A percentile compares a stretch with the other conserved stretches of the same genome.
Conservation (phyloP, 1,284 basidiomycete species). For the Cryptococcus floricola region DNA sequence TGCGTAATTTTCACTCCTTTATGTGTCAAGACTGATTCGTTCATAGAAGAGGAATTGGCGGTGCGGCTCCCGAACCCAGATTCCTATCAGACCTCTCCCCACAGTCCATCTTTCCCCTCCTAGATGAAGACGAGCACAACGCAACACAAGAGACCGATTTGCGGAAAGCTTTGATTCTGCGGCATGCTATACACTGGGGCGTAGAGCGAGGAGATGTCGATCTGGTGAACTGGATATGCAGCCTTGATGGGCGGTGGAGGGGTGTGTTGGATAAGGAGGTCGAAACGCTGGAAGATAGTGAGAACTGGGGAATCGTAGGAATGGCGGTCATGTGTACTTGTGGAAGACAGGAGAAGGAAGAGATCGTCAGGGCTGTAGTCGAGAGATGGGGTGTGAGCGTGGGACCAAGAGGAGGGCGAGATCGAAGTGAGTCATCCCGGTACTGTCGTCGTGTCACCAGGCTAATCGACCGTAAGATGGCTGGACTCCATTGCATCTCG, state of each 20-base stretch:
- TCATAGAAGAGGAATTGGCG: neutral
- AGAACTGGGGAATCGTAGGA: constrained; percentile 73
- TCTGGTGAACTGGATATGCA: constrained; percentile 35
- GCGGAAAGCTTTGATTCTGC: constrained; percentile 25
- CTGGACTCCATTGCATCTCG: constrained; percentile 95
- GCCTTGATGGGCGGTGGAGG: constrained; percentile 28
- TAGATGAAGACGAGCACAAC: constrained; percentile 10
- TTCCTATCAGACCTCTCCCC: constrained; percentile 19
- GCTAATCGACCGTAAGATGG: constrained; percentile 57
- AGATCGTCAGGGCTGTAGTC: constrained; percentile 75
- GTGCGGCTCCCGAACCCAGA: constrained; percentile 7
- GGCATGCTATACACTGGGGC: constrained; percentile 36
- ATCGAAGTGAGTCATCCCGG: constrained; percentile 13
- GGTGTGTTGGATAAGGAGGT: constrained; percentile 34
- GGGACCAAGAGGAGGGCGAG: constrained; percentile 29
- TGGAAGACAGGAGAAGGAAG: constrained; percentile 72
- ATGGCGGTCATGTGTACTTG: constrained; percentile 72
- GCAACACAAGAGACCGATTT: neutral
- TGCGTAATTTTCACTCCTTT: neutral
- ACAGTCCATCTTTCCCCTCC: constrained; percentile 11
- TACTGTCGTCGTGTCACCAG: neutral
- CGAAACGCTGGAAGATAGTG: constrained; percentile 62
- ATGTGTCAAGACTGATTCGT: no score
- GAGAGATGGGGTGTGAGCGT: constrained; percentile 61
- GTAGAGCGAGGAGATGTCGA: constrained; percentile 37